Percentiles rank a stretch among this genome's conserved stretches.
Evolutionary conservation across 805 yeast species (phyloP).

Genomic region (Lachancea sp.): DNA sequence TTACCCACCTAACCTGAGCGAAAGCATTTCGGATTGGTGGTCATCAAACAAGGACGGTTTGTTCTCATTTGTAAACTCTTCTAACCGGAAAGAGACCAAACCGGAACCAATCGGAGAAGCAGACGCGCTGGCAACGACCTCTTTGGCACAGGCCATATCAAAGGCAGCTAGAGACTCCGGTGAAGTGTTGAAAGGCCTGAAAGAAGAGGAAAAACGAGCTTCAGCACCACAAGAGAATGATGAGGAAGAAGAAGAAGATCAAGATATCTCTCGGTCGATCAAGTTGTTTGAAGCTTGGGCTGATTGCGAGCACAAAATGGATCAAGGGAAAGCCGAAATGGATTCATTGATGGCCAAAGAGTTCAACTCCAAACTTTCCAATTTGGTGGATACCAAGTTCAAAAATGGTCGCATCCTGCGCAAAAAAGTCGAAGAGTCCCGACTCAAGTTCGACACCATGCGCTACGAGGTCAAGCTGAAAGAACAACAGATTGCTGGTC

Average conservation of each 20-base stretch:
- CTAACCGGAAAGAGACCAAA: slow-evolving; percentile 9
- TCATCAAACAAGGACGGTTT: slow-evolving; percentile 20
- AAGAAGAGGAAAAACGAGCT: slow-evolving; percentile 18
- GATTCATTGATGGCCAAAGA: slow-evolving; percentile 55
- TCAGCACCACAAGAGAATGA: slow-evolving; percentile 34
- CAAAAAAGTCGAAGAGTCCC: slow-evolving; percentile 60
- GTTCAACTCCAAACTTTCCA: slow-evolving; percentile 51
- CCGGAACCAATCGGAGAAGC: neutral
- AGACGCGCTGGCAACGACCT: slow-evolving; percentile 46
- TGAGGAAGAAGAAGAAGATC: slow-evolving; percentile 40
- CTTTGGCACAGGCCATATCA: slow-evolving; percentile 65
- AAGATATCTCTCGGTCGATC: neutral
- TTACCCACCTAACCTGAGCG: slow-evolving; percentile 73
- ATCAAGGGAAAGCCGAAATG: slow-evolving; percentile 62
- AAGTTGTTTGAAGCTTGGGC: slow-evolving; percentile 42
- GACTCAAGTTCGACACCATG: slow-evolving; percentile 63
- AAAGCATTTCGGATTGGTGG: slow-evolving; percentile 56
- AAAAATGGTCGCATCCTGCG: slow-evolving; percentile 55
- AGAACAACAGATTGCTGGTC: slow-evolving; percentile 25
- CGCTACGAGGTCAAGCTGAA: slow-evolving; percentile 48
- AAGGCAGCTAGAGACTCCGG: slow-evolving; percentile 48
- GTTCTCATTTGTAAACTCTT: slow-evolving; percentile 13
- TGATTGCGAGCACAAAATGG: slow-evolving; percentile 52
- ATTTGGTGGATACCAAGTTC: slow-evolving; percentile 50
- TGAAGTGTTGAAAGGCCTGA: slow-evolving; percentile 33